Base-by-base conservation (phyloP, 768 basidiomycete genomes). In the Lyophyllum decastes region DNA sequence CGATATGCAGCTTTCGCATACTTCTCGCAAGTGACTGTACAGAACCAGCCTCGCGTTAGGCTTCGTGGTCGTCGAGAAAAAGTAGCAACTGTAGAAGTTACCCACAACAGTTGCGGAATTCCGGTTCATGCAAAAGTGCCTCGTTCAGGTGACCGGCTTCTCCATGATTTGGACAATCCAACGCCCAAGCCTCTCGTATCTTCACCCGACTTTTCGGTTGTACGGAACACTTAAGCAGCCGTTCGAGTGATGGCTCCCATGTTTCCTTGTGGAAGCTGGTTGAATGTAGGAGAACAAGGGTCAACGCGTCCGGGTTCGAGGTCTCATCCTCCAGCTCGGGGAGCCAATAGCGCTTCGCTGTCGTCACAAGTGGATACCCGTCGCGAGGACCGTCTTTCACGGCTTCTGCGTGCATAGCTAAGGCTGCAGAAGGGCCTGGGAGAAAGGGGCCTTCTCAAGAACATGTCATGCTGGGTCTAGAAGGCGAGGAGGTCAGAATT, bases 211-310 rank as follows among this genome's bases (percentile, higher is more conserved):
- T 66, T 41, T 55, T 60, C 41, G 53, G 49, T 26, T 52, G 51
- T 38, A 55, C 45, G 14, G 71, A 67, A 22, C 73, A 66, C 0
- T 68, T 45, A 48, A 87, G 83, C 21, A 90, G 61, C 14, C 72
- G 73, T 21, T 76, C 74, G 14, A 89, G 61, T 3, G 81, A 78
- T 2, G 88, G 85, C 60, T 87, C 85, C 86, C 85, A 89, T 2
- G 82, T 85, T 71, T 90, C 87, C 68, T 88, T 89, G 72, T 88
- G 87, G 64, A 87, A 89, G 67, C 87, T 86, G 2, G 88, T 89
- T 3, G 86, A 83, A 66, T 89, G 88, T 1, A 88, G 72, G 19
- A 87, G 64, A 27, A 89, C 72, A 33, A 88, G 73, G 0, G 87
- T 88, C 57, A 82, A 65, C 3, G 80, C 84, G 35, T 78, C 70